Evolutionary conservation across 2,329 filamentous ascomycete species (phyloP).

Genomic region (Purpureocillium lavendulum): DNA sequence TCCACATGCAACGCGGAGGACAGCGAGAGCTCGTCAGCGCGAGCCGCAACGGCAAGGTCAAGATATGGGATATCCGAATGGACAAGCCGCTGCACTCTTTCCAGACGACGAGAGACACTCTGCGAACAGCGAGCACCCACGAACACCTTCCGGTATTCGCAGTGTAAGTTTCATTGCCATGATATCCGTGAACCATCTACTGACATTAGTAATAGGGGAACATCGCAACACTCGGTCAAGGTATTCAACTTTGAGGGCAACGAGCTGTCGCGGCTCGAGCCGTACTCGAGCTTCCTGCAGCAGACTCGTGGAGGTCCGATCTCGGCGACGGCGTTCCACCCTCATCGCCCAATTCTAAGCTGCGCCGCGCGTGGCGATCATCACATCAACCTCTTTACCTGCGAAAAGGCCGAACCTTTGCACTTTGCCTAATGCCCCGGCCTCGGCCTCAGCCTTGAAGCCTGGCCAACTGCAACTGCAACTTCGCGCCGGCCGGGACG

Average conservation of each 20-base stretch:
- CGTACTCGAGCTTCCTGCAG: constrained; percentile 80
- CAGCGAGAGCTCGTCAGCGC: constrained; percentile 85
- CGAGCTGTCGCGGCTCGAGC: constrained; percentile 76
- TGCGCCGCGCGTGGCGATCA: constrained; percentile 81
- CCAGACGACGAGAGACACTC: constrained; percentile 64
- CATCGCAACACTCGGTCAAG: constrained; percentile 79
- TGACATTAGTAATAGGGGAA: too few species aligned
- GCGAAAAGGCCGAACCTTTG: constrained; percentile 40
- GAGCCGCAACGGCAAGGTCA: constrained; percentile 86
- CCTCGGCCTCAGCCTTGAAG: too few species aligned
- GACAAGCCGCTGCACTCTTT: constrained; percentile 68
- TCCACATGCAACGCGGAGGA: constrained; percentile 93
- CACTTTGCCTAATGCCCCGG: constrained; percentile 15
- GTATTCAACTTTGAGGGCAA: constrained; percentile 83
- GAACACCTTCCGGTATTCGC: constrained; percentile 96
- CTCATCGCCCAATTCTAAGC: constrained; percentile 84
- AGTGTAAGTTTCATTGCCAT: constrained; percentile 66
- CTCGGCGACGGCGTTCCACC: constrained; percentile 86
- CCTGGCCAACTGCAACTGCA: too few species aligned
- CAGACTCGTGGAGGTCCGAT: constrained; percentile 77
- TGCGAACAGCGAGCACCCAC: constrained; percentile 83
- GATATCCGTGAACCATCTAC: too few species aligned
- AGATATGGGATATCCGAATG: constrained; percentile 92
- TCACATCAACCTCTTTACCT: constrained; percentile 82
- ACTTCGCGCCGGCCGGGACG: too few species aligned